Base-by-base conservation (phyloP, 441 rosid genomes). In the Aleurites moluccanus region DNA sequence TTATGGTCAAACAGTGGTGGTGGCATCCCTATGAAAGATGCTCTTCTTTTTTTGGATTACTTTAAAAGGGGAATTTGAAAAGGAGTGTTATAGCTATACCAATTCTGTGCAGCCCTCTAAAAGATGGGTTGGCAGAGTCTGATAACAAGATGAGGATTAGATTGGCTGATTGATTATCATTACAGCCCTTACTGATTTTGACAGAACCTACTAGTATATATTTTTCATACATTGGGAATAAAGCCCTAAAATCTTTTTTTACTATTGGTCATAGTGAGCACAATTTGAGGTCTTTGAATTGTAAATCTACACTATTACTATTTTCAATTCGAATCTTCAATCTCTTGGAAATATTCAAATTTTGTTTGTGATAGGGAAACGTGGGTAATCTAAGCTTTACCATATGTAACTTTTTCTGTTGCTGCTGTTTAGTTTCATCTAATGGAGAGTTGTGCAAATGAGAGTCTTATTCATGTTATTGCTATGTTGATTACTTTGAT, bases 1-100 rank as follows among this genome's bases (percentile, higher is more conserved):
- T 64, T 73, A 40, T 49, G 35, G 61, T 49, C n/a, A 63, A 73
- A 27, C 28, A 38, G 40, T 50, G 49, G 59, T 62, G 49, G 67
- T 47, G 35, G 60, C 47, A 10, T 18, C 20, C 62, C 2, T 20
- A 8, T 70, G 30, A 53, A 38, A 44, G 62, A 35, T 69, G 16
- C 8, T 16, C 4, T 27, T 25, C 25, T 45, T 4, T 16, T 20
- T 18, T n/a, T 20, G 23, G 47, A 38, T 18, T 35, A 18, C 1
- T 38, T 3, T 3, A 28, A 49, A 15, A 21, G 27, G 27, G 20
- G 18, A 45, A 50, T 50, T 50, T 67, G 38, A 47, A 47, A 47
- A 42, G 35, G 14, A 50, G 25, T 49, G 42, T 4, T 67, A 16
- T 49, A 8, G 38, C 44, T 28, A 25, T n/a, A 35, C 38, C 68